Conservation (phyloP, 768 basidiomycete species). For the Nidularia sp. region DNA sequence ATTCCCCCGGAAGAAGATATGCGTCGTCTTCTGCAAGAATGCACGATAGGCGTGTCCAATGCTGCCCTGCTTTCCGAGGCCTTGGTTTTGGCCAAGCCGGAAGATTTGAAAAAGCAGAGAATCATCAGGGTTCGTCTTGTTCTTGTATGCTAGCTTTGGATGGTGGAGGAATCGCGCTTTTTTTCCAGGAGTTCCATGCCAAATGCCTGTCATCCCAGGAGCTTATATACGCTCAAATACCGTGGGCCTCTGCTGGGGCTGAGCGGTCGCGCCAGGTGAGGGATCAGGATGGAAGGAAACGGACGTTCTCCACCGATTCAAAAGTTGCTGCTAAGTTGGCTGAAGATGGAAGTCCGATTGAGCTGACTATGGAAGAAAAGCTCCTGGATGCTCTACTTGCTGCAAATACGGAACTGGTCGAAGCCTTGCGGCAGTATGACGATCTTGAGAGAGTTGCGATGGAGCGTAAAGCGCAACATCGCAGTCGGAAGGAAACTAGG, state of each 20-base stretch:
- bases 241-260: slow-evolving; percentile 85
- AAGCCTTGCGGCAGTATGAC: slow-evolving; percentile 69
- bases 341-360: slow-evolving; percentile 24
- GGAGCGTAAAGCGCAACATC: slow-evolving; percentile 62
- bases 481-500: slow-evolving; percentile 63
- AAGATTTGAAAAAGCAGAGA: slow-evolving; percentile 58
- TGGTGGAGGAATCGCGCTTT: too few relatives aligned
- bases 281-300: slow-evolving; percentile 17
- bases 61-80: slow-evolving; percentile 71
- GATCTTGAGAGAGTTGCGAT: slow-evolving; percentile 68
- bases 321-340: slow-evolving; percentile 6
- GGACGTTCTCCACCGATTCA: slow-evolving; percentile 10
- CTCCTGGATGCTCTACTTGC: slow-evolving; percentile 69
- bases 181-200: slow-evolving; percentile 69
- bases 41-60: slow-evolving; percentile 79
- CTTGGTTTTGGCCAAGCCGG: slow-evolving; percentile 63
- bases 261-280: slow-evolving; percentile 54
- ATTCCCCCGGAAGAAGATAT: slow-evolving; percentile 85
- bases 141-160: too few relatives aligned
- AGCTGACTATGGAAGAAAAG: slow-evolving; percentile 68
- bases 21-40: slow-evolving; percentile 77
- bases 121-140: slow-evolving; percentile 58
- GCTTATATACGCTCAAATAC: slow-evolving; percentile 81
- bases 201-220: slow-evolving; percentile 84
- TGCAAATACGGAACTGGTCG: slow-evolving; percentile 69